Evolutionary conservation across 371 early-diverging fungal species (phyloP).

Genomic region (Chytridiales sp.): DNA sequence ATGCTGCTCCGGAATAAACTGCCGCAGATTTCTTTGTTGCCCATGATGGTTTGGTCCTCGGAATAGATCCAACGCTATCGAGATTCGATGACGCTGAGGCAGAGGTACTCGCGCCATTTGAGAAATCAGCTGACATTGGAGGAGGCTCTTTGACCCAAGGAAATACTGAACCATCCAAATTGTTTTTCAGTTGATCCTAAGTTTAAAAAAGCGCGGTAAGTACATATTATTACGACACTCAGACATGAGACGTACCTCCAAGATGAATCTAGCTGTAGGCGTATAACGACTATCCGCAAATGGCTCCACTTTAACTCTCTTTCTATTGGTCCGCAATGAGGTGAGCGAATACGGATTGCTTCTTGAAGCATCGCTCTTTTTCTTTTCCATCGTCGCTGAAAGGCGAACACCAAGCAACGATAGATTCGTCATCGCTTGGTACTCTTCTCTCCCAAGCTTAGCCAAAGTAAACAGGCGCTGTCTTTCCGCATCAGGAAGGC

Average conservation of each 20-base stretch:
- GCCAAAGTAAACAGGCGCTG: slow-evolving; percentile 70
- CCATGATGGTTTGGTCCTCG: slow-evolving; percentile 37
- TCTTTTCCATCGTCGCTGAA: slow-evolving; percentile 29
- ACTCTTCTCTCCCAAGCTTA: slow-evolving; percentile 64
- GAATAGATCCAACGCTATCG: slow-evolving; percentile 16
- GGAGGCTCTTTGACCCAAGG: slow-evolving; percentile 47
- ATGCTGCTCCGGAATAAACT: not conserved
- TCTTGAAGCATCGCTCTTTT: slow-evolving; percentile 21
- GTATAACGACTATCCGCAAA: slow-evolving; percentile 40
- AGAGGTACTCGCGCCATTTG: too few relatives aligned
- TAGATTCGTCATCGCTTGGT: slow-evolving; percentile 76
- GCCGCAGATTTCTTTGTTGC: slow-evolving; percentile 27
- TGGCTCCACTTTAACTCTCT: slow-evolving; percentile 15
- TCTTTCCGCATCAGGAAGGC: slow-evolving; percentile 61
- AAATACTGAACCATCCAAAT: slow-evolving; percentile 34
- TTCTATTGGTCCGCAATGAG: not conserved
- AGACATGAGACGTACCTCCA: too few relatives aligned
- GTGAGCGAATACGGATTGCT: slow-evolving; percentile 15
- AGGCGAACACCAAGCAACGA: slow-evolving; percentile 64
- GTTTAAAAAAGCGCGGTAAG: too few relatives aligned
- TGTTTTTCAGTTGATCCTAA: slow-evolving; percentile 39
- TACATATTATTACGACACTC: too few relatives aligned
- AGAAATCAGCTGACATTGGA: slow-evolving; percentile 15
- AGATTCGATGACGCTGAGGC: slow-evolving; percentile 4
- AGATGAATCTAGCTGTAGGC: slow-evolving; percentile 36